Evolutionary conservation across 495 filamentous ascomycete species (phyloP).

Genomic region (Lophiotrema nucula): DNA sequence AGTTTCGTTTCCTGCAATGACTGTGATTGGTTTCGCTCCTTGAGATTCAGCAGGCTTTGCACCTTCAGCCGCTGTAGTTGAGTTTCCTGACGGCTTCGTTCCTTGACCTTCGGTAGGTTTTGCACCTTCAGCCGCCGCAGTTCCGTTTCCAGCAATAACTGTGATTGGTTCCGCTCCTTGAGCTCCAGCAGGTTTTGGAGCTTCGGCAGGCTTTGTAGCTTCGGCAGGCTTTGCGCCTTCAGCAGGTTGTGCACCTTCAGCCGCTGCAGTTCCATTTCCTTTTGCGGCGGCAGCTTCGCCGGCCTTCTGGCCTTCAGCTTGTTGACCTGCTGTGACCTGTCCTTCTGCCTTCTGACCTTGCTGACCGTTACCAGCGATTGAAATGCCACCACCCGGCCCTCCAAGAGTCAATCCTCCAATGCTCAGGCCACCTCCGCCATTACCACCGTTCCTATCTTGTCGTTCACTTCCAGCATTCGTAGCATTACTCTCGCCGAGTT

Average conservation of each 20-base stretch:
- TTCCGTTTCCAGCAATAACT: not conserved
- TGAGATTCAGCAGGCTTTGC: not conserved
- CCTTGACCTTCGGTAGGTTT: not conserved
- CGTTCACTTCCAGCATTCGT: not conserved
- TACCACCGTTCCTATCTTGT: not conserved
- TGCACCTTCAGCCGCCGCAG: not conserved
- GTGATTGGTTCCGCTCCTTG: not conserved
- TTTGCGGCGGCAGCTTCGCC: not conserved
- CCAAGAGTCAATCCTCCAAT: constrained; percentile 23
- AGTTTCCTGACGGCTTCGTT: not conserved
- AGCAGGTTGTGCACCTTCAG: not conserved
- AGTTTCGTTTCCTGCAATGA: not conserved
- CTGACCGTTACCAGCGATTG: constrained; percentile 1
- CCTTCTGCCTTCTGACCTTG: not conserved
- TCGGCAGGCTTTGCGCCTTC: not conserved
- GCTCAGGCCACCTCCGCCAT: not conserved
- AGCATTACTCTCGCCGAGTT: constrained; percentile 1
- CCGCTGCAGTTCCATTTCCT: not conserved
- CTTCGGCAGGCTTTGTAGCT: not conserved
- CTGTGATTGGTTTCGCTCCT: not conserved
- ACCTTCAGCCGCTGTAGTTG: not conserved
- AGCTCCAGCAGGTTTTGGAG: not conserved
- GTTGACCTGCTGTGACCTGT: no score
- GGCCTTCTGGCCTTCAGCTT: not conserved
- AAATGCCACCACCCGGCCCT: constrained; percentile 19